Base-by-base conservation (phyloP, 768 basidiomycete genomes). In the Rhizopogon salebrosus region DNA sequence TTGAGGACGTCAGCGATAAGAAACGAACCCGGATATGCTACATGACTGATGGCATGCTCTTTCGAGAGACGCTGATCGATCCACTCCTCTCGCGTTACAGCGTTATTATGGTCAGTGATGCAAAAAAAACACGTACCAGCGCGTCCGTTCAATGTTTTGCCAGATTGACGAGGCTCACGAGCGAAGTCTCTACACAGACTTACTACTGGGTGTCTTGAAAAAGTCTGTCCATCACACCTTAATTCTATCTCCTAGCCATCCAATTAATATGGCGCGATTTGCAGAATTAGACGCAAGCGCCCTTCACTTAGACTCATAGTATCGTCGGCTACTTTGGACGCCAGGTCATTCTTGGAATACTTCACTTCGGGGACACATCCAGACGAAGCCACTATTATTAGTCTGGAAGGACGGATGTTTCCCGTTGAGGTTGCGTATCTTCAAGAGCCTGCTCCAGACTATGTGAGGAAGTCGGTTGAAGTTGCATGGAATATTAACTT, bases 101-200 rank as follows among this genome's bases (percentile, higher is more conserved):
- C 62, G 92, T 94, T 9, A 88, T 98, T 55, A 98, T 99, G 94
- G 93, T 88, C 58, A 43, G 77, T 66, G 53, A 4, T 16, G 23
- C 1, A 10, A 20, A 52, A 16, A 10, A 20, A 52, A 16, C 36
- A 52, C 16, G 1, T 29, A 22, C 36, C 37, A n/a, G 42, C 56
- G 53, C 49, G 38, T 22, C 52, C 31, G 13, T 34, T 46, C 31
- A 31, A 26, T 34, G 37, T 36, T 7, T 23, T 38, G 8, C 31
- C 59, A 95, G 94, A 86, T 99, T 42, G 97, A 99, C 61, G 97
- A 98, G 74, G 97, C 93, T 0, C 97, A 99, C 65, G 97, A 99
- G 65, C 77, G 97, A 31, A 92, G 92, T 62, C 76, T 92, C n/a
- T 95, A 98, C 66, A 98, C 95, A 1, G 97, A 99, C 66, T 72